Evolutionary conservation across 257 asterid species (phyloP), one percentile per base, ranked within the genome.

Genomic region (Salvia rosmarinus): DNA sequence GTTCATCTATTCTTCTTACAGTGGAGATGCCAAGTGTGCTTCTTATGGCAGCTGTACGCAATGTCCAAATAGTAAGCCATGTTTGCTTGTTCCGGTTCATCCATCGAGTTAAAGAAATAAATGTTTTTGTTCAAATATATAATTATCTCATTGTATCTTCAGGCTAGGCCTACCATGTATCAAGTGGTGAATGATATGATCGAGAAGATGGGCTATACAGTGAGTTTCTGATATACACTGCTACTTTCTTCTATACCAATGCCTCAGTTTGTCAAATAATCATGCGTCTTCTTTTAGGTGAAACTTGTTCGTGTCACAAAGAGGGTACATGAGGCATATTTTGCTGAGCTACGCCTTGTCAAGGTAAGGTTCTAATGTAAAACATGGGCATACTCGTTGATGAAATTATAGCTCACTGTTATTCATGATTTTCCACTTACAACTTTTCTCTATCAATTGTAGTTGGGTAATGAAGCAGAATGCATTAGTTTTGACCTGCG

Each of bases 21-120:
- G 99, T 91, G 98, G 99, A 94, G 89, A 89, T 91, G 99, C 98
- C 96, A 4, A 91, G 96, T 76, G 91, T 86, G 77, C 77, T 94
- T 70, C 96, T 94, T 69, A 94, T 94, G 99, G 99, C 98, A 60
- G 99, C 98, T 68, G 59, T 94, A 16, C 90, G 98, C 35, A 91
- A 94, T 82, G 96, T 89, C 81, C 96, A 83, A 85, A 89, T 91
- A 79, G 99, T 91, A 80, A 72, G 71, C 67, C 17, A 71, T 40
- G 61, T 67, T 51, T 75, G 16, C 20, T 56, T 23, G 4, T 65
- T 71, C 61, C 68, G 8, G 8, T 75, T 46, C 62, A 55, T 34
- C 51, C 50, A 25, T 21, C 34, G 13, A 62, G 56, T 8, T 51
- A 30, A 44, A 16, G 28, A 74, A 16, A 12, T 6, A 9, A 12